Base-by-base conservation (phyloP, 768 basidiomycete species). In the Sarcodon sp. region DNA sequence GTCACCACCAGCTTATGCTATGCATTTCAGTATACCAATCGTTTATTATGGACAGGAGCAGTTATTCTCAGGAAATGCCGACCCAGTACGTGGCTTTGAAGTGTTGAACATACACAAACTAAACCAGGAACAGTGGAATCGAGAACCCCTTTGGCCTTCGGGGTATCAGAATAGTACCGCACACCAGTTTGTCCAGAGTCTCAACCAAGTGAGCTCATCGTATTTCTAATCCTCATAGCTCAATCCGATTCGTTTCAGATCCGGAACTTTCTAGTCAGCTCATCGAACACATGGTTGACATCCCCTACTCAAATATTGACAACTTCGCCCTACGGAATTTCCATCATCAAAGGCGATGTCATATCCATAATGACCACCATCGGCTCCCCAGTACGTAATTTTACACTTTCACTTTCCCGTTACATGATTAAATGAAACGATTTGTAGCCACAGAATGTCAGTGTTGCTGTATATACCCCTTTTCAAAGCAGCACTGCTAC, bases 21-120 rank as follows among this genome's bases (percentile, higher is more conserved):
- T 4, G 6, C 12, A 3, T 27, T 44, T 12, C 43, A 71, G 70
- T n/a, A 85, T 87, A 54, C 86, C 87, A 0, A 78, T 88, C 50
- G 74, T 86, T 9, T 89, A 88, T 60, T 85, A 86, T 51, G 86
- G 87, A 1, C 83, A 85, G 62, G 87, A 88, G 55, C 86, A 87
- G 59, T 65, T 70, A 36, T 80, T 84, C 60, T 66, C 63, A 48
- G 87, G 86, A 33, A 65, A 63, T 56, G 63, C 60, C 7, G 85
- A 88, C 56, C 86, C 86, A 34, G 80, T 84, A 60, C 54, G 72
- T 56, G 9, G 32, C 27, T 31, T 21, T 51, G 47, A 27, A 27
- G n/a, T 27, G 18, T 27, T 45, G 35, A 43, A 45, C 46, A 44
- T 12, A 47, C 33, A 43, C 10, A 44, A 35, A 47, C 44, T 46